Evolutionary conservation across 805 yeast species (phyloP).

Genomic region (Wickerhamomyces bisporus): DNA sequence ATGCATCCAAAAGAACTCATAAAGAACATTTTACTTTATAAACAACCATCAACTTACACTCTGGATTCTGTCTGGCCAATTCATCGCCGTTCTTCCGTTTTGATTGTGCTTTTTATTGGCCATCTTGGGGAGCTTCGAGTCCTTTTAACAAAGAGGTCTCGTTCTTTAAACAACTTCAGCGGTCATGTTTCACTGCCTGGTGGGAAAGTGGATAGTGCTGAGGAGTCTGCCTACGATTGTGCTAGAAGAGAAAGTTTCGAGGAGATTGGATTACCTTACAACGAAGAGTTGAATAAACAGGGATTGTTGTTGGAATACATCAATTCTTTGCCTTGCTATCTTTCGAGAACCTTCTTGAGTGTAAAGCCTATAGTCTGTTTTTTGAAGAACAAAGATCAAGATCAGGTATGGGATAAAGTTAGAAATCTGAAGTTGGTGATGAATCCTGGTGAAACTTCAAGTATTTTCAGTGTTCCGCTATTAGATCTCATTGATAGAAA

Average conservation of each 20-base stretch:
- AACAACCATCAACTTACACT: constrained; percentile 18
- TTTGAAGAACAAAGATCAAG: constrained; percentile 32
- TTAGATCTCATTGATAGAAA: constrained; percentile 42
- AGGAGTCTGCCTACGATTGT: constrained; percentile 63
- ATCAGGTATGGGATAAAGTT: constrained; percentile 17
- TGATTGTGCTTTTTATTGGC: constrained; percentile 69
- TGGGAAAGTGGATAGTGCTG: constrained; percentile 74
- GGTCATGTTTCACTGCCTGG: constrained; percentile 95
- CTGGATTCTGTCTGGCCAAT: constrained; percentile 65
- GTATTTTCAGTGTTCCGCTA: constrained; percentile 66
- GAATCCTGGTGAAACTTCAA: constrained; percentile 75
- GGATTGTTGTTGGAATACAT: constrained; percentile 60
- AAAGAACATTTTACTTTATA: constrained; percentile 15
- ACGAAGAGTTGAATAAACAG: constrained; percentile 35
- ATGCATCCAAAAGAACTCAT: constrained; percentile 9
- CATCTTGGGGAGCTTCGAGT: constrained; percentile 71
- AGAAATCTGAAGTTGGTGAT: constrained; percentile 38
- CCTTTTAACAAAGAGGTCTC: constrained; percentile 71
- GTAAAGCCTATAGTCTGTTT: constrained; percentile 79
- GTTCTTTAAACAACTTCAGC: constrained; percentile 64
- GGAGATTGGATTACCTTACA: constrained; percentile 70
- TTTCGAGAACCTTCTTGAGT: constrained; percentile 76
- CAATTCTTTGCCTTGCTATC: constrained; percentile 65
- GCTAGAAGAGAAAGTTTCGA: constrained; percentile 83
- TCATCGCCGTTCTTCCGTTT: constrained; percentile 71